These are phyloP conservation scores for Cryptococcus sp. DNA, from an alignment of 1,284 basidiomycete genomes.

Conservation along the genomic window DNA sequence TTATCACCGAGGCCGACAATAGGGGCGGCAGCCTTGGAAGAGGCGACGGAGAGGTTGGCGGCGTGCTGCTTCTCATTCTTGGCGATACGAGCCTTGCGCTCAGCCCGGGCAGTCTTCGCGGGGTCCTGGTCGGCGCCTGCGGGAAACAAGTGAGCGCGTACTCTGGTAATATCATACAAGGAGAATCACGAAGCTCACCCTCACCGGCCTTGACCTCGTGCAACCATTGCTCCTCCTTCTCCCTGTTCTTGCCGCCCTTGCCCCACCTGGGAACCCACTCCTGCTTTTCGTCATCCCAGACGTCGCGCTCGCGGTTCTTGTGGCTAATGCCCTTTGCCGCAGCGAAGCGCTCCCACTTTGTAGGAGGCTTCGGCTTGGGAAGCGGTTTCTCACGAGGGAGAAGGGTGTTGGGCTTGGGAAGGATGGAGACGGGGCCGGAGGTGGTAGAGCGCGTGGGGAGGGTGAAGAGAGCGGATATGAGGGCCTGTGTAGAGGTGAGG, in stretches of 20 bases:
- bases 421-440: conserved; percentile 78
- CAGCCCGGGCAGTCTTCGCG: conserved; percentile 66
- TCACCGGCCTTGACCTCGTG: conserved; percentile 82
- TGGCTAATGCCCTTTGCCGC: conserved; percentile 90
- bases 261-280: conserved; percentile 95
- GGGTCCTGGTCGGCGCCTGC: conserved; percentile 60
- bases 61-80: conserved; percentile 81
- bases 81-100: conserved; percentile 71
- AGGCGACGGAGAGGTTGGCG: conserved; percentile 71
- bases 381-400: conserved; percentile 89
- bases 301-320: conserved; percentile 71
- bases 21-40: conserved; percentile 25
- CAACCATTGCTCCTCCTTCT: conserved; percentile 85
- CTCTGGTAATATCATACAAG: not conserved
- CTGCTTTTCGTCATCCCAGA: conserved; percentile 92
- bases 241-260: conserved; percentile 82
- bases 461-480: conserved; percentile 74
- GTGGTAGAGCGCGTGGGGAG: conserved; percentile 74
- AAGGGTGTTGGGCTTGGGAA: conserved; percentile 70
- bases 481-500: conserved; percentile 78
- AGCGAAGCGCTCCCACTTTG: conserved; percentile 97
- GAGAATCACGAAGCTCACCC: conserved; percentile 56
- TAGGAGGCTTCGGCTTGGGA: conserved; percentile 85
- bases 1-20: conserved; percentile 13
- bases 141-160: not conserved